phyloP scores from a whole-genome alignment of 129 eudicot genomes.

The Escallonia herrerae region DNA sequence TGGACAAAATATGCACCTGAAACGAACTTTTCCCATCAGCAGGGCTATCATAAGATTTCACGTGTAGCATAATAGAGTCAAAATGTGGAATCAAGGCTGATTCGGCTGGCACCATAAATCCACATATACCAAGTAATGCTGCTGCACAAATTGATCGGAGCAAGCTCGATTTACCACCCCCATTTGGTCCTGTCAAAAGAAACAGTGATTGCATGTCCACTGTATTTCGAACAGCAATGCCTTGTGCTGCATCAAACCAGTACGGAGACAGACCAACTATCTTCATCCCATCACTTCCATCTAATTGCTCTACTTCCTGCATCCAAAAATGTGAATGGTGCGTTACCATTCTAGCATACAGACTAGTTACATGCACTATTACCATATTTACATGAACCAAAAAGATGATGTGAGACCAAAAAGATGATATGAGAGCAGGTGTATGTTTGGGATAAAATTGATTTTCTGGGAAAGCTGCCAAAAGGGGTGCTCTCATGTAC shows the following conservation, averaged over 20 bases:
- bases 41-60: conserved; percentile 97
- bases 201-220: conserved; percentile 80
- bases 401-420: too few relatives aligned
- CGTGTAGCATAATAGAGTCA: conserved; percentile 87
- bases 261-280: conserved; percentile 80
- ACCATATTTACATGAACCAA: too few relatives aligned
- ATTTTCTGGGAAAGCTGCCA: too few relatives aligned
- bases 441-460: too few relatives aligned
- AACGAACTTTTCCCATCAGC: conserved; percentile 99
- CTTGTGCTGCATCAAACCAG: conserved; percentile 95
- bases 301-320: conserved; percentile 37
- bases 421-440: too few relatives aligned
- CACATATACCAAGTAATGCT: conserved; percentile 83
- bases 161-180: conserved; percentile 97
- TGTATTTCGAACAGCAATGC: conserved; percentile 61
- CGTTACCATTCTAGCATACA: too few relatives aligned
- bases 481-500: too few relatives aligned
- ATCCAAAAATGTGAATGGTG: neutral
- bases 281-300: conserved; percentile 52
- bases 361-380: too few relatives aligned
- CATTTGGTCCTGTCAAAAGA: conserved; percentile 95
- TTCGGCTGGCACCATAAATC: conserved; percentile 92
- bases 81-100: conserved; percentile 89
- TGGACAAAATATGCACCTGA: conserved; percentile 46
- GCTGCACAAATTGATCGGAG: conserved; percentile 93